These are phyloP conservation scores for Themeda triandra DNA, from an alignment of 176 grass and related monocot species.

Conservation along the genomic window DNA sequence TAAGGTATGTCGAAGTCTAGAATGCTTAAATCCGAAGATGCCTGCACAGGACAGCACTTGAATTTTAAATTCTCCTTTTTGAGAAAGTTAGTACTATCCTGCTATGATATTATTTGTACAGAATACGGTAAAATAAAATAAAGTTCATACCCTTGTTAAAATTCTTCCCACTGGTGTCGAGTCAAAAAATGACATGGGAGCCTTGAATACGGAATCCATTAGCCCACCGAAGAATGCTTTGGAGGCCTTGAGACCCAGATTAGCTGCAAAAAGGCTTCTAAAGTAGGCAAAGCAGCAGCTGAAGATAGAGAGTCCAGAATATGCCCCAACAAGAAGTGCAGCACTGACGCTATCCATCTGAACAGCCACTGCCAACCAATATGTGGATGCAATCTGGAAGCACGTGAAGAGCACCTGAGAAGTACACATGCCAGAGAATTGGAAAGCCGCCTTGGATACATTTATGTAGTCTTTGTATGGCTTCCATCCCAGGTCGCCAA, in stretches of 20 bases:
- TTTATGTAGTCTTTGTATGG: conserved; percentile 76
- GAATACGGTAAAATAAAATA: not conserved
- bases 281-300: conserved; percentile 67
- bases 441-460: conserved; percentile 54
- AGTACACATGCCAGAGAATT: conserved; percentile 37
- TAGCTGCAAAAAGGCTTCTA: conserved; percentile 50
- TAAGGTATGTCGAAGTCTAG: conserved; percentile 98
- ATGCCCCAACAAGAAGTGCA: conserved; percentile 67
- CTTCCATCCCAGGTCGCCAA: conserved; percentile 89
- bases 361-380: conserved; percentile 70
- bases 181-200: conserved; percentile 94
- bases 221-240: conserved; percentile 74
- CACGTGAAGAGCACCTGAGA: conserved; percentile 40
- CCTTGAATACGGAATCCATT: conserved; percentile 84
- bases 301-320: conserved; percentile 60
- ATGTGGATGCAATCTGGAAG: conserved; percentile 68
- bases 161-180: conserved; percentile 94
- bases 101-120: not conserved
- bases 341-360: conserved; percentile 52
- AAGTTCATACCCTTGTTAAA: conserved; percentile 66
- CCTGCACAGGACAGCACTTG: conserved; percentile 42
- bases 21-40: conserved; percentile 93
- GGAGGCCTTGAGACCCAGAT: conserved; percentile 75
- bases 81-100: not conserved
- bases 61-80: not conserved